Evolutionary conservation across 140 eudicot species (phyloP), one percentile per base, ranked within the genome.

Genomic region (Senecio squalidus): DNA sequence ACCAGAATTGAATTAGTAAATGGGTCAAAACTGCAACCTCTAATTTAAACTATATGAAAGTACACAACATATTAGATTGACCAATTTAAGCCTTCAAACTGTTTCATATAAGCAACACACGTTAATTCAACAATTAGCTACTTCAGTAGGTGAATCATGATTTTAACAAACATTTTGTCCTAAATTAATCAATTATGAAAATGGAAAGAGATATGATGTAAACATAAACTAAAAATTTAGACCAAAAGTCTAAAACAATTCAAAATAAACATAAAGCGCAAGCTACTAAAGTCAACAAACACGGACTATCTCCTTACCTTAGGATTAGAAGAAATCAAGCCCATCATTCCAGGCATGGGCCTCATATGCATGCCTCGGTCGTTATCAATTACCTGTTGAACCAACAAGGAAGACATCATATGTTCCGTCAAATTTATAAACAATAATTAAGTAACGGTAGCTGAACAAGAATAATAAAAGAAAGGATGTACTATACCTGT

Each of bases 291-390:
- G n/a, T 9, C 8, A 53, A 17, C n/a, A 6, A 9, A 26, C 59
- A 49, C 8, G 23, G 44, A 41, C 2, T 25, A 38, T n/a, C 13
- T 33, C 15, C 49, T 15, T 73, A 89, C 97, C 88, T 89, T 89
- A 18, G 78, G 60, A 70, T 73, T 85, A 44, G 89, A 56, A 6
- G 89, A 48, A 75, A 82, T 69, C 30, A 88, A 57, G 55, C 95
- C 95, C 55, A 85, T 57, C 89, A 82, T 79, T 68, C 97, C 95
- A 47, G 97, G 97, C 95, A 89, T 82, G 55, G 95, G 94, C 75
- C 97, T 86, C 95, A 89, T 85, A 66, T 69, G 84, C 63, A 73
- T 81, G 14, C 95, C 97, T 48, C 84, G 80, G 65, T 89, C 95
- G 62, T 89, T 85, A 59, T 89, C 85, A 67, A 89, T 85, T 29